phyloP scores from a whole-genome alignment of 2,329 filamentous ascomycete species.

The Pseudogymnoascus sp. region DNA sequence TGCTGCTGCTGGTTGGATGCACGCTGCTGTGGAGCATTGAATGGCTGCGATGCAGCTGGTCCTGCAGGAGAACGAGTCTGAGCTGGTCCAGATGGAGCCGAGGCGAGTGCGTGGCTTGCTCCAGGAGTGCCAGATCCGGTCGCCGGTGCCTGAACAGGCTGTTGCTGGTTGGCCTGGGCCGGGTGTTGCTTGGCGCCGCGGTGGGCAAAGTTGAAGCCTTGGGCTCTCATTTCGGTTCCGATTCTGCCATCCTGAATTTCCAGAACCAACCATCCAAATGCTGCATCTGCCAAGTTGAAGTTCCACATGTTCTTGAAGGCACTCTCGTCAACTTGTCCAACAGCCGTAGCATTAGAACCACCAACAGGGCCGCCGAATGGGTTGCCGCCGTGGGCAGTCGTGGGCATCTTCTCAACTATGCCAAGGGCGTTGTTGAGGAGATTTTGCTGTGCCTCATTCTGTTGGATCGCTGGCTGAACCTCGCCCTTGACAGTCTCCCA shows the following conservation, averaged over 20 bases:
- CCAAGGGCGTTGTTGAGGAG: slow-evolving; percentile 84
- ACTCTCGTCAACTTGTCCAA: slow-evolving; percentile 92
- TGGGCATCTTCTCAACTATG: slow-evolving; percentile 97
- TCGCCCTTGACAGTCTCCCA: slow-evolving; percentile 98
- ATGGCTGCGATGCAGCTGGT: slow-evolving; percentile 21
- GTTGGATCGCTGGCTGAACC: slow-evolving; percentile 86
- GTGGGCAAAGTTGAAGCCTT: slow-evolving; percentile 98
- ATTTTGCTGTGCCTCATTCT: slow-evolving; percentile 90
- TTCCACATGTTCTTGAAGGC: slow-evolving; percentile 99
- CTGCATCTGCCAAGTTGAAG: slow-evolving; percentile 95
- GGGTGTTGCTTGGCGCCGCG: slow-evolving; percentile 71
- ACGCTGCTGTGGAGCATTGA: slow-evolving; percentile 21
- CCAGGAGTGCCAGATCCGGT: slow-evolving; percentile 28
- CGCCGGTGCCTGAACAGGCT: slow-evolving; percentile 28
- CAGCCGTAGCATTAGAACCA: slow-evolving; percentile 54
- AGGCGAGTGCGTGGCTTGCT: slow-evolving; percentile 26
- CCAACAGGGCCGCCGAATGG: slow-evolving; percentile 84
- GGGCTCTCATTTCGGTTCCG: slow-evolving; percentile 95
- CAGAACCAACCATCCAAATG: slow-evolving; percentile 90
- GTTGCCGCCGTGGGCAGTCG: slow-evolving; percentile 88
- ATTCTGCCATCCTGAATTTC: slow-evolving; percentile 95
- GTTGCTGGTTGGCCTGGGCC: slow-evolving; percentile 28
- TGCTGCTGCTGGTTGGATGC: slow-evolving; percentile 22
- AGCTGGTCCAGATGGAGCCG: slow-evolving; percentile 25
- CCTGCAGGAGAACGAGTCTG: slow-evolving; percentile 20